These are phyloP conservation scores for Penicillium nordicum DNA, from an alignment of 2,329 filamentous ascomycete genomes.

Conservation along the genomic window DNA sequence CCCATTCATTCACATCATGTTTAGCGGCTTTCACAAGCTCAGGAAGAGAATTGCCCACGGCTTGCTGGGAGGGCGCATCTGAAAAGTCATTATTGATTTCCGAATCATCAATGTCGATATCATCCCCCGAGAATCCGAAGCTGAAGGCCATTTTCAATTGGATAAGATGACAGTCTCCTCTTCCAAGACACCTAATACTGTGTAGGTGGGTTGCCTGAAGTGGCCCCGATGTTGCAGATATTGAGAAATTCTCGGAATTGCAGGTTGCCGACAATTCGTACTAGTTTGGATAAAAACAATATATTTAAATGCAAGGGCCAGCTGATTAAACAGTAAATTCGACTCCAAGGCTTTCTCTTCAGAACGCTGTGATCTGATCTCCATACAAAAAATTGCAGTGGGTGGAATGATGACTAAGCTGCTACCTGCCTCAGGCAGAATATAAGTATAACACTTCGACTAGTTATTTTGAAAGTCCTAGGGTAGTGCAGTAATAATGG, in stretches of 20 bases:
- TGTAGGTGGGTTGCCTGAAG: not conserved
- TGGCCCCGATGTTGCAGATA: not conserved
- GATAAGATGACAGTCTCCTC: not conserved
- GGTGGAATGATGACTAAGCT: constrained; percentile 15
- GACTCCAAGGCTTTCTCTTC: not conserved
- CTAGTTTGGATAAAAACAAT: too few species aligned
- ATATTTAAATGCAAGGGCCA: not conserved
- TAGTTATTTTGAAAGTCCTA: too few species aligned
- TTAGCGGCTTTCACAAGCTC: constrained; percentile 35
- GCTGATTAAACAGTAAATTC: not conserved
- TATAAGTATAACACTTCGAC: not conserved
- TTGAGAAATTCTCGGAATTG: not conserved
- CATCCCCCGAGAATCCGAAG: constrained; percentile 59
- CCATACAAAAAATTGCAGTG: constrained; percentile 20
- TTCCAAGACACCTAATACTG: not conserved
- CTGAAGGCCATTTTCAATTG: constrained; percentile 41
- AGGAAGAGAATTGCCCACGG: constrained; percentile 22
- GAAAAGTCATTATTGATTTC: constrained; percentile 24
- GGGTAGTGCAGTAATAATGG: not conserved
- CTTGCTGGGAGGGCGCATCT: constrained; percentile 8
- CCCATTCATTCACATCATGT: constrained; percentile 49
- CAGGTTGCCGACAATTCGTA: not conserved
- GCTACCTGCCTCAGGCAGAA: not conserved
- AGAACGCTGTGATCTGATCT: not conserved
- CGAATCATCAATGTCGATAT: constrained; percentile 51